Evolutionary conservation across 2,329 filamentous ascomycete species (phyloP).

Genomic region (Didymella sp.): DNA sequence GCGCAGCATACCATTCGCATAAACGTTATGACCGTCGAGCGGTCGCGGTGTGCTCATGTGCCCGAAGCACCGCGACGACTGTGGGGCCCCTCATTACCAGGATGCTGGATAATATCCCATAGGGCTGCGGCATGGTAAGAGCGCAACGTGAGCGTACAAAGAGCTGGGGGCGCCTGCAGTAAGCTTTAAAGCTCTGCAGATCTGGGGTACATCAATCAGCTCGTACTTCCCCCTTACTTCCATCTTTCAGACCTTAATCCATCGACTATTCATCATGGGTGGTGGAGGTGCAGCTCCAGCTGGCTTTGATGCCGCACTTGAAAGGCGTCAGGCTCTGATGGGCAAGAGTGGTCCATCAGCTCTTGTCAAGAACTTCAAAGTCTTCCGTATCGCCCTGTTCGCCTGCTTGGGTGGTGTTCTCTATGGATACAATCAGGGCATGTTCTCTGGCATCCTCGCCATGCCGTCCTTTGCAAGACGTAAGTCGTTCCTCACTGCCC

Average conservation of each 20-base stretch:
- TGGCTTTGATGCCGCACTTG: conserved; percentile 34
- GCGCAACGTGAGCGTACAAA: conserved; percentile 16
- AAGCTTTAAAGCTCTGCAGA: conserved; percentile 9
- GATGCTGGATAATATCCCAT: conserved; percentile 27
- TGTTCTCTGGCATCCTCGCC: conserved; percentile 72
- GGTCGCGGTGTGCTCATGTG: conserved; percentile 1
- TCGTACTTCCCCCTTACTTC: not conserved
- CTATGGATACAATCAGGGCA: conserved; percentile 78
- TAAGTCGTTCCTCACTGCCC: conserved; percentile 14
- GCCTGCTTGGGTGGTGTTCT: conserved; percentile 61
- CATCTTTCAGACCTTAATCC: not conserved
- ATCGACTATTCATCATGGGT: conserved; percentile 27
- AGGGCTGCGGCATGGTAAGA: conserved; percentile 11
- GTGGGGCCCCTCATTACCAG: conserved; percentile 19
- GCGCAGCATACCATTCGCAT: not conserved
- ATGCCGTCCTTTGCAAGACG: conserved; percentile 56
- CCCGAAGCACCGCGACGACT: conserved; percentile 13
- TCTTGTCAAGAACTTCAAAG: conserved; percentile 60
- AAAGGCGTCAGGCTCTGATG: conserved; percentile 34
- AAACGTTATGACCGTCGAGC: not conserved
- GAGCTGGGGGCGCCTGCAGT: conserved; percentile 12
- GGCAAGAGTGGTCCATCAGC: conserved; percentile 54
- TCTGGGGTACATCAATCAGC: conserved; percentile 1
- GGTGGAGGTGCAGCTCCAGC: conserved; percentile 28
- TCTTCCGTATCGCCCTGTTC: conserved; percentile 63